phyloP scores from a whole-genome alignment of 2,329 filamentous ascomycete species.

The Monosporascus sp. region DNA sequence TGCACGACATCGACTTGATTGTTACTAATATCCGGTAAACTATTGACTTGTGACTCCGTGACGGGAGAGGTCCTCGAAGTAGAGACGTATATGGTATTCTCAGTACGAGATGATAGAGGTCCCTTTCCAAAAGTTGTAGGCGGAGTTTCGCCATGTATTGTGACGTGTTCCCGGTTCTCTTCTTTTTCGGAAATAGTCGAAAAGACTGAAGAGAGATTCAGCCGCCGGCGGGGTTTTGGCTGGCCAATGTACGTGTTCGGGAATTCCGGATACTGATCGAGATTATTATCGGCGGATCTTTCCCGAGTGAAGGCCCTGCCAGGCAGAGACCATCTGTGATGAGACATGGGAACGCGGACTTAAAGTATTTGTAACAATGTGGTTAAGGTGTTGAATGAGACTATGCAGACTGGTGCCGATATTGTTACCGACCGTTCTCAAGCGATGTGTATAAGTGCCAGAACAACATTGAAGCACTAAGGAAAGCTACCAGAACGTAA shows the following conservation, averaged over 20 bases:
- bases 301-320: slow-evolving; percentile 10
- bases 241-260: slow-evolving; percentile 9
- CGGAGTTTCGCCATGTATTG: not conserved
- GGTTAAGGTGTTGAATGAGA: slow-evolving; percentile 2
- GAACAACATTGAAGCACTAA: too few relatives aligned
- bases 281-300: slow-evolving; percentile 5
- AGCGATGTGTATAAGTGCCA: too few relatives aligned
- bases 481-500: too few relatives aligned
- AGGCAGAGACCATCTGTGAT: slow-evolving; percentile 14
- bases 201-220: slow-evolving; percentile 11
- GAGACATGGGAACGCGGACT: slow-evolving; percentile 8
- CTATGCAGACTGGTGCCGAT: not conserved
- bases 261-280: slow-evolving; percentile 4
- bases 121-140: not conserved
- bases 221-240: slow-evolving; percentile 2
- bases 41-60: not conserved
- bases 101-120: slow-evolving; percentile 4
- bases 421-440: too few relatives aligned
- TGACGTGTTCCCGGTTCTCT: slow-evolving; percentile 6
- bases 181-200: slow-evolving; percentile 10
- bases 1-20: not conserved
- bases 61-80: not conserved
- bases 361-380: slow-evolving; percentile 9
- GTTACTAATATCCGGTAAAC: not conserved
- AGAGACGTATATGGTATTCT: slow-evolving; percentile 4